Evolutionary conservation across 2,329 filamentous ascomycete species (phyloP), one percentile per base, ranked within the genome.

Genomic region (Ophiostoma himal-ulmi): DNA sequence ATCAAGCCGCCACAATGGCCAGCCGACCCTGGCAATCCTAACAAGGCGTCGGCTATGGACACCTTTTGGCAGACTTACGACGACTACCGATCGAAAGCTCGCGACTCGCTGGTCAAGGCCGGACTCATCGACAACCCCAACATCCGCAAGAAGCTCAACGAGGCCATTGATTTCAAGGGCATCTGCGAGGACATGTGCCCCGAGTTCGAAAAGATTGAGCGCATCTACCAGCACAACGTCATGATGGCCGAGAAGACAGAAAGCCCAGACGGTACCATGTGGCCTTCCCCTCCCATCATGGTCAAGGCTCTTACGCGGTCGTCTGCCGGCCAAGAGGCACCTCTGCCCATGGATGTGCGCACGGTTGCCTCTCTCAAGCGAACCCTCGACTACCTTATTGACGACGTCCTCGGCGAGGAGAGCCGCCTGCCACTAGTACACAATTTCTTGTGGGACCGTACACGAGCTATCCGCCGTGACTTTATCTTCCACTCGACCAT

Each of bases 111-210:
- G 60, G 86, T 88, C 70, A 84, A 83, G 72, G 86, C 83, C 17
- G 85, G 84, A 13, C 79, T 89, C 8, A 86, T 90, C 70, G 88
- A 90, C 77, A 86, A 90, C 73, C 88, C 88, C 2, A 84, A 88
- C 41, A 85, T 87, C 74, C 84, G 85, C 70, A 87, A 88, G 75
- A 84, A 82, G 22, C 81, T 91, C 8, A 83, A 86, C 71, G 84
- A 90, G 75, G 88, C 88, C 7, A 86, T 90, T 67, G 83, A 86
- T 60, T 91, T 91, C 76, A 88, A 88, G 76, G 88, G 88, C 17
- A 89, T 88, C 65, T 90, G 88, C 75, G 86, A 90, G 74, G 86
- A 89, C 36, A 90, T 90, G 88, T 91, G 88, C 72, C 88, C 88
- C 5, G 86, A 89, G 73, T 89, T 85, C 77, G 88, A 91, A 76